Percentiles rank a stretch among this genome's conserved stretches.
Evolutionary conservation across 352 stramenopile species (phyloP).

Genomic region (Phytopythium ostracodes): DNA sequence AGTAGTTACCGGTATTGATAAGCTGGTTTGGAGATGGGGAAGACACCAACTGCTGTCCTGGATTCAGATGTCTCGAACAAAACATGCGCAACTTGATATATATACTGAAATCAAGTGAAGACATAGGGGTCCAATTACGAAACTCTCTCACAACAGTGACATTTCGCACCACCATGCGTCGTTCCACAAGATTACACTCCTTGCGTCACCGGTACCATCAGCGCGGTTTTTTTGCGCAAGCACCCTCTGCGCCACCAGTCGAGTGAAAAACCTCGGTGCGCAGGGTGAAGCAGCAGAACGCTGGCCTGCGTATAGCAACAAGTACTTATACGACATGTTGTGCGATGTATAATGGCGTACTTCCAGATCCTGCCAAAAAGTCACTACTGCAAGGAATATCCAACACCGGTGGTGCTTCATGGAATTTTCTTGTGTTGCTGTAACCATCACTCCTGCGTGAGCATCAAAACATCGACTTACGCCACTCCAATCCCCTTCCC

Average conservation of each 20-base stretch:
- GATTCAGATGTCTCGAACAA: neutral
- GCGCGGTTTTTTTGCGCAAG: neutral
- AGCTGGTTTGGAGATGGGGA: neutral
- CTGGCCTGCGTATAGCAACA: neutral
- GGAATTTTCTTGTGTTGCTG: conserved; percentile 42
- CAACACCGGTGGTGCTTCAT: neutral
- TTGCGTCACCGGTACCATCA: neutral
- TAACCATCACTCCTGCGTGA: neutral
- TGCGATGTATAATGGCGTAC: no score
- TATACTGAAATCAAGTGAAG: neutral
- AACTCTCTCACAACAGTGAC: neutral
- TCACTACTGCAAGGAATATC: neutral
- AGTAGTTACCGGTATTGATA: no score
- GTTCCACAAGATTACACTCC: neutral
- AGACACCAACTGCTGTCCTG: neutral
- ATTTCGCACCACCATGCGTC: conserved; percentile 1
- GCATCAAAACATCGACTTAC: neutral
- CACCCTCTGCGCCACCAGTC: neutral
- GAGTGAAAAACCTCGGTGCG: neutral
- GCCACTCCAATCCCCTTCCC: neutral
- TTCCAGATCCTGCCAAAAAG: no score
- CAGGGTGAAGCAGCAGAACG: neutral
- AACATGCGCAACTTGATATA: neutral
- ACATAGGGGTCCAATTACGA: neutral
- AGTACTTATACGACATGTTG: no score